A percentile compares a stretch with the other conserved stretches of the same genome.
Conservation (phyloP, 2,329 filamentous ascomycete genomes). For the Phyllosticta citrichinensis region DNA sequence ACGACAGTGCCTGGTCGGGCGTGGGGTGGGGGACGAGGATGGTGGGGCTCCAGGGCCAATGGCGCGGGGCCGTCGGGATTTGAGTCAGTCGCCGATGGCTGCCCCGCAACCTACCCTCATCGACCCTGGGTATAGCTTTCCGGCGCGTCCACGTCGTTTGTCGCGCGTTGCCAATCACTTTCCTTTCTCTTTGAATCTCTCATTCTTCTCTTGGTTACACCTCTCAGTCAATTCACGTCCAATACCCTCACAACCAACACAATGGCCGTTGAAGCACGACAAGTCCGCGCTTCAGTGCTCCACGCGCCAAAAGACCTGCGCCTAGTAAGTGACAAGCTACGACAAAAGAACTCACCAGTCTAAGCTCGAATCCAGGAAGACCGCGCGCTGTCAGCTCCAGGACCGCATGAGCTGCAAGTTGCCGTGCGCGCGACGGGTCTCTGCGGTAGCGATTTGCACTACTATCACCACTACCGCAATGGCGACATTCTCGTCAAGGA, state of each 20-base stretch:
- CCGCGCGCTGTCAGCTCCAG: conserved; percentile 38
- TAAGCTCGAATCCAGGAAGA: conserved; percentile 39
- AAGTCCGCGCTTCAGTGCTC: conserved; percentile 44
- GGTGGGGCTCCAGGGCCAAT: not conserved
- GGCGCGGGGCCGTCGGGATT: conserved; percentile 8
- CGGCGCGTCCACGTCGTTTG: conserved; percentile 1
- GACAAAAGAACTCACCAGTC: not conserved
- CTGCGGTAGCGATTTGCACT: conserved; percentile 67
- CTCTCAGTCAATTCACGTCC: not conserved
- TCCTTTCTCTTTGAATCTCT: not conserved
- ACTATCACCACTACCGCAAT: conserved; percentile 80
- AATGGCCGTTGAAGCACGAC: conserved; percentile 17
- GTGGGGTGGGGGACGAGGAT: conserved; percentile 2
- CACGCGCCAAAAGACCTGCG: conserved; percentile 52
- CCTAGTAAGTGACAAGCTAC: conserved; percentile 35
- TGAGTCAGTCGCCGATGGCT: conserved; percentile 8
- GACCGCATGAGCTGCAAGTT: conserved; percentile 50
- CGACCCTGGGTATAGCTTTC: conserved; percentile 9
- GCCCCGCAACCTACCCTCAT: not conserved
- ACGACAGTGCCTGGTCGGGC: not conserved
- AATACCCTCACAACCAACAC: not conserved
- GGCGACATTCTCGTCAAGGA: conserved; percentile 74
- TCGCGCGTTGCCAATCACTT: not conserved
- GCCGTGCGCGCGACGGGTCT: conserved; percentile 57
- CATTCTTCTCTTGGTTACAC: too few species aligned